Conservation (phyloP, 805 yeast genomes). For the Starmera quercuum region DNA sequence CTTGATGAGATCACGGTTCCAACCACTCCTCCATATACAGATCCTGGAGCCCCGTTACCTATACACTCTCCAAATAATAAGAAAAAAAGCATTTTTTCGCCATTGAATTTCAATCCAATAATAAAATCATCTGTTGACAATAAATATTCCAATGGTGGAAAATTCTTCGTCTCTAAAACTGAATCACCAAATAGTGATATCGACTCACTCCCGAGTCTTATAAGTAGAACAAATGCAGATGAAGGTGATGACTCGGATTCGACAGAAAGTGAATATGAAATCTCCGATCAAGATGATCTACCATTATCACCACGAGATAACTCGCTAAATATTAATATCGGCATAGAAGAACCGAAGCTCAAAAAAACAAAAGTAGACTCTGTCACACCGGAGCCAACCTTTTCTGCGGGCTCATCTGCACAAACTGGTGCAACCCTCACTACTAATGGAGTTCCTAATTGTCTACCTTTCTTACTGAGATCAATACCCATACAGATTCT, state of each 20-base stretch:
- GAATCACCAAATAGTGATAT: conserved; percentile 17
- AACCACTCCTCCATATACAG: conserved; percentile 51
- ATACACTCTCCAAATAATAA: conserved; percentile 37
- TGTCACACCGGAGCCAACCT: not conserved
- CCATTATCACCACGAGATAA: conserved; percentile 6
- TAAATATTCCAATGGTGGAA: conserved; percentile 86
- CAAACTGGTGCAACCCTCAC: conserved; percentile 3
- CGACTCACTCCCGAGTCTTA: conserved; percentile 7
- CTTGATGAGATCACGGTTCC: conserved; percentile 49
- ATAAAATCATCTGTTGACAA: conserved; percentile 72
- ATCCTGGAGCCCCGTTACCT: conserved; percentile 83
- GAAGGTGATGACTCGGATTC: conserved; percentile 18
- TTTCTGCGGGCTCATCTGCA: not conserved
- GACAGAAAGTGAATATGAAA: conserved; percentile 17
- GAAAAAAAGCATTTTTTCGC: conserved; percentile 67
- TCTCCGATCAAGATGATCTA: conserved; percentile 17
- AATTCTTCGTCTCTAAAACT: conserved; percentile 53
- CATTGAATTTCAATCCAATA: conserved; percentile 73
- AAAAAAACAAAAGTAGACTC: conserved; percentile 1
- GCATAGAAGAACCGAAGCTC: conserved; percentile 8
- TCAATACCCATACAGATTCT: conserved; percentile 56
- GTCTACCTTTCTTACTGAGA: conserved; percentile 60
- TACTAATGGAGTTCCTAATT: conserved; percentile 36
- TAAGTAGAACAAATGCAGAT: conserved; percentile 12
- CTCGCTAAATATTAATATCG: not conserved